Base-by-base conservation (phyloP, 2,329 filamentous ascomycete species). In the Emergomyces africanus region DNA sequence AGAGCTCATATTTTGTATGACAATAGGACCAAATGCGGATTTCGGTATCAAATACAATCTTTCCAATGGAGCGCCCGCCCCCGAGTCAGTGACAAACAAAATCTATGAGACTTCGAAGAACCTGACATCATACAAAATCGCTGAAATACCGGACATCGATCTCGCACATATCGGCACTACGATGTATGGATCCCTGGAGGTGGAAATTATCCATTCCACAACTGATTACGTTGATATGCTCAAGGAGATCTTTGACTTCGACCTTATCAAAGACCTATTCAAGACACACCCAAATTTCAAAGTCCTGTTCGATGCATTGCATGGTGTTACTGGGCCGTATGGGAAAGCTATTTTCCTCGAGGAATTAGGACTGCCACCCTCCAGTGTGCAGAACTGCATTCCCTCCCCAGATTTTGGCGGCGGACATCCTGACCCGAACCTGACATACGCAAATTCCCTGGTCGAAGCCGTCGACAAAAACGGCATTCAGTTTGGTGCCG, bases 1-100 rank as follows among this genome's bases (percentile, higher is more conserved):
- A 57, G 25, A n/a, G 30, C 33, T 10, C 18, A 12, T 46, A n/a
- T 54, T 54, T 35, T 28, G n/a, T 18, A 8, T 51, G 33, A 54
- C 53, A 12, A 58, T 67, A 95, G 90, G 91, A 57, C 94, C 94
- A 63, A 87, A 84, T 67, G 88, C 94, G 73, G 94, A 99, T 77
- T 99, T 99, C 69, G 94, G 94, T 68, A 99, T 99, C 85, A 99
- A 99, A 80, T 99, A 99, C 83, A 99, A 99, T 81, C 81, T 99
- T 61, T 81, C 90, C 74, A 97, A 99, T 71, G 94, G 94, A 68
- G 94, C 91, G 59, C 94, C 94, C 49, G 94, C 94, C 59, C 94
- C 94, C 61, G 94, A 99, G 76, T 87, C 88, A 58, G 89, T 99
- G 65, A 99, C 94, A 66, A 95, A 99, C 84, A 96, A 95, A 80